phyloP scores from a whole-genome alignment of 2,329 filamentous ascomycete species.

The Bipolaris zeicola region DNA sequence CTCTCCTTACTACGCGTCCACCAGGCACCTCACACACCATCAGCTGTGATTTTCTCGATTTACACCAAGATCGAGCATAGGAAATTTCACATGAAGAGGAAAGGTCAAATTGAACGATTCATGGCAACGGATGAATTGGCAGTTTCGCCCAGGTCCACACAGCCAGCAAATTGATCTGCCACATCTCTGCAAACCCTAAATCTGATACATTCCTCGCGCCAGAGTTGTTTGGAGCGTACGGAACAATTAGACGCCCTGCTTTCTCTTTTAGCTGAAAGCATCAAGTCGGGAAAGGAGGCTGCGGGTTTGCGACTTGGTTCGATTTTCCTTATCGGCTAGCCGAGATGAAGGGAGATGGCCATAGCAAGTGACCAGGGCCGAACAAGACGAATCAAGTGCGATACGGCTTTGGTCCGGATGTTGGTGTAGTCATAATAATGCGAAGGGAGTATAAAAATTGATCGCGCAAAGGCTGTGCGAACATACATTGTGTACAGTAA shows the following conservation, averaged over 20 bases:
- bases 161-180: slow-evolving; percentile 18
- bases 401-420: slow-evolving; percentile 39
- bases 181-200: slow-evolving; percentile 49
- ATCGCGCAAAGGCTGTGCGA: neutral
- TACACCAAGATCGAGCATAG: too few relatives aligned
- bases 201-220: slow-evolving; percentile 41
- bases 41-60: too few relatives aligned
- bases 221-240: slow-evolving; percentile 48
- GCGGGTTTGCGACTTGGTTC: slow-evolving; percentile 41
- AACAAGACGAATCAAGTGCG: slow-evolving; percentile 33
- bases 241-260: slow-evolving; percentile 46
- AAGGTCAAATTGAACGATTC: too few relatives aligned
- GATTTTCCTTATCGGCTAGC: slow-evolving; percentile 33
- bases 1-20: too few relatives aligned
- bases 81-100: too few relatives aligned
- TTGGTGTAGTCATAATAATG: slow-evolving; percentile 31
- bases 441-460: neutral
- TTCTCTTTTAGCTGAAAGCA: slow-evolving; percentile 36
- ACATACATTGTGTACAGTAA: neutral
- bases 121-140: too few relatives aligned
- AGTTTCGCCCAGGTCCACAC: too few relatives aligned
- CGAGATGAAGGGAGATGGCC: slow-evolving; percentile 8
- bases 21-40: too few relatives aligned
- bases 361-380: slow-evolving; percentile 31
- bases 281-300: slow-evolving; percentile 53